phyloP scores from a whole-genome alignment of 2,329 filamentous ascomycete genomes.

The Ceratocystis variospora region DNA sequence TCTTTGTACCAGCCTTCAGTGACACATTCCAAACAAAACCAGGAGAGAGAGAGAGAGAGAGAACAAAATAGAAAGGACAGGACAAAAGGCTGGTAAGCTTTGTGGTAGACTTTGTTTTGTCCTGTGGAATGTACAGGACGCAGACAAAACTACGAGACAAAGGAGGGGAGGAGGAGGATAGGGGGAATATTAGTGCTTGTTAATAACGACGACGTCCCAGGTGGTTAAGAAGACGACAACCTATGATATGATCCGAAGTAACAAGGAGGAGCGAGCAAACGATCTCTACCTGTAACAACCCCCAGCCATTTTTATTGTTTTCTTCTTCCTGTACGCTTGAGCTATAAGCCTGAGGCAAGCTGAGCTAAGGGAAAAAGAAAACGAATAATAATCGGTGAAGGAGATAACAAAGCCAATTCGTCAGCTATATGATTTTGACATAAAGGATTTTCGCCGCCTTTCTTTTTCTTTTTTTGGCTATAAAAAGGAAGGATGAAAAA shows the following conservation, averaged over 20 bases:
- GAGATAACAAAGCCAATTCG: background rate
- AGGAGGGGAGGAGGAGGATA: background rate
- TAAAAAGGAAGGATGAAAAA: background rate
- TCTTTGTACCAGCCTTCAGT: background rate
- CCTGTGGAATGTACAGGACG: background rate
- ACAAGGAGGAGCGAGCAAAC: background rate
- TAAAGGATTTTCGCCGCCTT: background rate
- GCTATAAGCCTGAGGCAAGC: background rate
- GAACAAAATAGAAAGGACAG: background rate
- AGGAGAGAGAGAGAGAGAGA: too few species aligned
- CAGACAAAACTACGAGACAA: background rate
- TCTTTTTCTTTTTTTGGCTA: background rate
- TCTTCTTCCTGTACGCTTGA: too few species aligned
- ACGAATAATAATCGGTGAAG: background rate
- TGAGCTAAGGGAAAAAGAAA: background rate
- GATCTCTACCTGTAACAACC: background rate
- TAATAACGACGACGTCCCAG: background rate
- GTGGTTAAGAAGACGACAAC: background rate
- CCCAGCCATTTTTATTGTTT: background rate
- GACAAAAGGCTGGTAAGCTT: background rate
- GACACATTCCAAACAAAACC: background rate
- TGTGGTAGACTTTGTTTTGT: background rate
- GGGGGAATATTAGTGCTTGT: background rate
- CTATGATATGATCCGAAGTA: background rate
- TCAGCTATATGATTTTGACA: background rate